Percentiles rank a stretch among this genome's conserved stretches.
These are phyloP conservation scores for Metarhizium guizhouense DNA, from an alignment of 2,329 filamentous ascomycete genomes.

Conservation along the genomic window DNA sequence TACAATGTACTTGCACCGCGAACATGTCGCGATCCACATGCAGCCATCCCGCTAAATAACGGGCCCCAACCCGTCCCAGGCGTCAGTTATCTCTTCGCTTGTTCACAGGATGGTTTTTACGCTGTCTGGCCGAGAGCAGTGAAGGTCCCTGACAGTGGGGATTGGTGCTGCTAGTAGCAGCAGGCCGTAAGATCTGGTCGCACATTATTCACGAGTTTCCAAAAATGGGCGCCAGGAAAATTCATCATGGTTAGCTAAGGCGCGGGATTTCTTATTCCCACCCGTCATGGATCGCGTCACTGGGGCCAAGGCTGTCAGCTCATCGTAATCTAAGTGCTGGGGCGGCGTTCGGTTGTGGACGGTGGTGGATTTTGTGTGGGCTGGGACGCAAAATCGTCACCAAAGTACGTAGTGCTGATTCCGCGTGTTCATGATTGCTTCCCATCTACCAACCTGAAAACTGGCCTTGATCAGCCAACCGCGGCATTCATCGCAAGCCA, in stretches of 20 bases:
- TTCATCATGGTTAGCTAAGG: neutral
- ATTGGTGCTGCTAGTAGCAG: neutral
- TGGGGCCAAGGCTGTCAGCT: neutral
- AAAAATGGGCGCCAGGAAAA: neutral
- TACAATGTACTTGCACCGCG: no score
- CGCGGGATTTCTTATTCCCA: neutral
- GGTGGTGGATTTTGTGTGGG: neutral
- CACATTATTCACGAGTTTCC: neutral
- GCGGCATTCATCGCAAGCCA: neutral
- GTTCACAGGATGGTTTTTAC: no score
- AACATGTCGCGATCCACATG: neutral
- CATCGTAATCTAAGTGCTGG: neutral
- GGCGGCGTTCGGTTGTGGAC: neutral
- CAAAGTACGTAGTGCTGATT: neutral
- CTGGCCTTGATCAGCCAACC: neutral
- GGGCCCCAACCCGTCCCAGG: neutral
- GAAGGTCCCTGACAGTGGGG: neutral
- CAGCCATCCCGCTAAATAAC: neutral
- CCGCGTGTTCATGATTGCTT: neutral
- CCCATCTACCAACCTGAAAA: neutral
- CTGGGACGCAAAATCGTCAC: neutral
- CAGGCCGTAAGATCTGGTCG: neutral
- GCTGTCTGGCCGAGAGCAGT: no score
- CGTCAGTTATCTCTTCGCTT: no score
- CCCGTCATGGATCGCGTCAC: neutral